phyloP scores from a whole-genome alignment of 352 stramenopile species.

The Phytopythium helicoides region DNA sequence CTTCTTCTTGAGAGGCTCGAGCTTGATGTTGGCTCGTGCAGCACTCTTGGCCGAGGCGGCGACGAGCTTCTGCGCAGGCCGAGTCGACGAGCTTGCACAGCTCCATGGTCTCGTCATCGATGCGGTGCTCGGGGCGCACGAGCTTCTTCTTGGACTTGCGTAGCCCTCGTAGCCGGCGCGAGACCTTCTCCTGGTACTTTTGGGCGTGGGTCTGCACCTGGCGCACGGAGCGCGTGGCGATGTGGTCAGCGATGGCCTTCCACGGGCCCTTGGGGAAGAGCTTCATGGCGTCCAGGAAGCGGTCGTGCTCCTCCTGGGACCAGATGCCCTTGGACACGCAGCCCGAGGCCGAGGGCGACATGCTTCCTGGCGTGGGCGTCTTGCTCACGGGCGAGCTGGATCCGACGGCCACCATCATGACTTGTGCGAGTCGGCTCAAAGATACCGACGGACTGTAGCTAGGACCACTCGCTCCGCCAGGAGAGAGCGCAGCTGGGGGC shows the following conservation, averaged over 20 bases:
- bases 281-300: slow-evolving; percentile 67
- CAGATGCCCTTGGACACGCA: slow-evolving; percentile 45
- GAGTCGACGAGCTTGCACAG: slow-evolving; percentile 55
- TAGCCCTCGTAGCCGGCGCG: slow-evolving; percentile 53
- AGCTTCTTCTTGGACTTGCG: slow-evolving; percentile 76
- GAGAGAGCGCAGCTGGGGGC: not conserved
- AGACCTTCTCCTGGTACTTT: slow-evolving; percentile 79
- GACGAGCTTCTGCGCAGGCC: slow-evolving; percentile 41
- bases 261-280: slow-evolving; percentile 68
- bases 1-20: slow-evolving; percentile 27
- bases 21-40: slow-evolving; percentile 14
- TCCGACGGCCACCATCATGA: slow-evolving; percentile 24
- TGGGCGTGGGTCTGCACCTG: slow-evolving; percentile 80
- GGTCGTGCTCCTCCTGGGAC: slow-evolving; percentile 68
- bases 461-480: no score
- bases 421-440: no score
- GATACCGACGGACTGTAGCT: no score
- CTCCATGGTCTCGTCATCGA: slow-evolving; percentile 60
- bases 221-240: slow-evolving; percentile 61
- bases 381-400: slow-evolving; percentile 20
- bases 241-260: slow-evolving; percentile 71
- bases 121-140: slow-evolving; percentile 50
- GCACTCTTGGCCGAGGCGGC: slow-evolving; percentile 20
- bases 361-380: slow-evolving; percentile 15
- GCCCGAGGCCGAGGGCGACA: slow-evolving; percentile 19